Base-by-base conservation (phyloP, 1,284 basidiomycete species). In the Ganoderma leucocontextum region DNA sequence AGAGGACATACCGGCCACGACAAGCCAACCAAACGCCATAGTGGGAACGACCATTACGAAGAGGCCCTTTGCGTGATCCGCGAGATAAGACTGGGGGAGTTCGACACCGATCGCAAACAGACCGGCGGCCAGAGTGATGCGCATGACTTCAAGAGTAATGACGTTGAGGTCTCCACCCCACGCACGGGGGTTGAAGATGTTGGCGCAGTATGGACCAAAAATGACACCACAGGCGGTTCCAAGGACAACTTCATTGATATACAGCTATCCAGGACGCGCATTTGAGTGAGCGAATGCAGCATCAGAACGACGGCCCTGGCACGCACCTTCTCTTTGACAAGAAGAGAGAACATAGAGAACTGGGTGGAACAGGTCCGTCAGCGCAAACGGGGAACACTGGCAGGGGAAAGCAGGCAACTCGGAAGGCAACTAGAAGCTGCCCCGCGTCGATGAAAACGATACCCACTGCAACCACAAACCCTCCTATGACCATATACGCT, bases 241-340 rank as follows among this genome's bases (percentile, higher is more conserved):
- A 47, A 98, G 89, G 44, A 96, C 92, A 35, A 97, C 96, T 83
- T 98, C 97, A 75, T 96, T 97, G 74, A 98, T 90, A 78, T 94
- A 97, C 3, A 97, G 78, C 84, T 92, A 68, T 10, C n/a, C n/a
- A 29, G 42, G 8, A 53, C 13, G 47, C 7, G 7, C 3, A 19
- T 15, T 36, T 5, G 35, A 2, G 6, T 33, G 25, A 63, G 17
- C 57, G 22, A 41, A 5, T 35, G 58, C 33, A 12, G 62, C 5
- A 22, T 22, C 0, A 22, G 53, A 15, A 0, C 73, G 17, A 1
- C 9, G 13, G 17, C 1, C 13, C 3, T 12, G 8, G 6, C 1
- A 64, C 77, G 7, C 42, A 90, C 91, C 80, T 84, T 91, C 80
- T 98, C 95, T 78, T 94, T 95, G 68, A 95, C 88, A 41, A 96